Evolutionary conservation across 441 rosid species (phyloP), one percentile per base, ranked within the genome.

Genomic region (Pelargonium fulgidum): DNA sequence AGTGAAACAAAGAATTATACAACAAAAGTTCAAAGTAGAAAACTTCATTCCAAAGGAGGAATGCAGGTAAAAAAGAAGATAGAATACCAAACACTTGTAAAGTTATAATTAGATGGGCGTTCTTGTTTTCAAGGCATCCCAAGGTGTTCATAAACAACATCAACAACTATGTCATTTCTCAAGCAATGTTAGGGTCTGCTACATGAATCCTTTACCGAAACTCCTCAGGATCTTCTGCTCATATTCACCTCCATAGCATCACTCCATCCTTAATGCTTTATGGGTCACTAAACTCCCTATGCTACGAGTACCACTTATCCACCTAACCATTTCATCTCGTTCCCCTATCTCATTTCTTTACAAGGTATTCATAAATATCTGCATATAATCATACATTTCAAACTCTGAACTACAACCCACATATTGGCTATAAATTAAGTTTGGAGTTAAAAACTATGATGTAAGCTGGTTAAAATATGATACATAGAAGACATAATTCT

Each of bases 111-210:
- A 62, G 61, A 26, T 8, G 36, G 41, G 41, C 47, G 52, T 14
- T 6, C 64, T 54, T 64, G 4, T 73, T 70, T 64, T 66, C 22
- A 72, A 36, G 48, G 73, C 65, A 72, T 47, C 45, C 45, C 29
- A 58, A 68, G 66, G 64, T 36, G 48, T 44, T 44, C 11, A 36
- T 36, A 36, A 36, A 36, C 41, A 36, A 36, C 41, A 36, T 5
- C 41, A 24, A 24, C 29, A 24, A 36, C 41, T 8, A 36, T 36
- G 41, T 4, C 8, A 36, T 36, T 36, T 36, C 41, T 36, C 41
- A 36, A 36, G 41, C 41, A 36, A 36, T 36, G 41, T 36, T 36
- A 36, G 41, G 41, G 41, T 36, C 41, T 36, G 41, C 8, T 36
- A 36, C 7, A 36, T 36, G 41, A 36, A 36, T 36, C 1, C 41